Evolutionary conservation across 352 stramenopile genomes (phyloP).

Genomic region (Globisporangium recalcitrans): DNA sequence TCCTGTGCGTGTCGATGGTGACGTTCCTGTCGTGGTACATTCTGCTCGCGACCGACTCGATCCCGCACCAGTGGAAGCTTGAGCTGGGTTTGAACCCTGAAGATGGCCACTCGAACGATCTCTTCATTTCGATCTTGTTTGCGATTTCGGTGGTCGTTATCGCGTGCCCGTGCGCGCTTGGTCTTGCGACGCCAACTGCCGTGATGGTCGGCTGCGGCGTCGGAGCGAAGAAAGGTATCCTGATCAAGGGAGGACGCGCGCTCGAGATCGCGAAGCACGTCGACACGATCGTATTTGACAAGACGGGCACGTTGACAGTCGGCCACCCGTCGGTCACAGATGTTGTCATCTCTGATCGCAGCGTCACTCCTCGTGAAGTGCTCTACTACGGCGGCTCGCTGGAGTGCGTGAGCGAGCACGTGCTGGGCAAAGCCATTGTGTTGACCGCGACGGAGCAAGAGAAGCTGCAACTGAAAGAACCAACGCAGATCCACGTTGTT

Average conservation of each 20-base stretch:
- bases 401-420: constrained; percentile 83
- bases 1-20: constrained; percentile 52
- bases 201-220: constrained; percentile 88
- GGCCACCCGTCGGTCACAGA: constrained; percentile 78
- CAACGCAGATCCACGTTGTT: constrained; percentile 65
- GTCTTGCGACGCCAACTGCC: constrained; percentile 78
- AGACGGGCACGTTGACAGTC: constrained; percentile 90
- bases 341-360: constrained; percentile 59
- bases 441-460: constrained; percentile 69
- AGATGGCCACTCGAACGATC: constrained; percentile 55
- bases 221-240: constrained; percentile 81
- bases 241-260: constrained; percentile 83
- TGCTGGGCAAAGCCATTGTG: constrained; percentile 82
- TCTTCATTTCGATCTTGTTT: constrained; percentile 76
- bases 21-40: constrained; percentile 61
- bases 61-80: constrained; percentile 45
- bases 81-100: constrained; percentile 44
- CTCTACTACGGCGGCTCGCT: constrained; percentile 76
- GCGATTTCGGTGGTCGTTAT: constrained; percentile 89
- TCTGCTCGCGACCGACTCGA: constrained; percentile 38
- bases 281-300: constrained; percentile 90
- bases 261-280: constrained; percentile 83
- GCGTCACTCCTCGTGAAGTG: constrained; percentile 61
- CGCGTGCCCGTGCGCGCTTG: constrained; percentile 77
- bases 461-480: constrained; percentile 68